Evolutionary conservation across 306 rosid species (phyloP), one percentile per base, ranked within the genome.

Genomic region (Pterocarpus santalinus): DNA sequence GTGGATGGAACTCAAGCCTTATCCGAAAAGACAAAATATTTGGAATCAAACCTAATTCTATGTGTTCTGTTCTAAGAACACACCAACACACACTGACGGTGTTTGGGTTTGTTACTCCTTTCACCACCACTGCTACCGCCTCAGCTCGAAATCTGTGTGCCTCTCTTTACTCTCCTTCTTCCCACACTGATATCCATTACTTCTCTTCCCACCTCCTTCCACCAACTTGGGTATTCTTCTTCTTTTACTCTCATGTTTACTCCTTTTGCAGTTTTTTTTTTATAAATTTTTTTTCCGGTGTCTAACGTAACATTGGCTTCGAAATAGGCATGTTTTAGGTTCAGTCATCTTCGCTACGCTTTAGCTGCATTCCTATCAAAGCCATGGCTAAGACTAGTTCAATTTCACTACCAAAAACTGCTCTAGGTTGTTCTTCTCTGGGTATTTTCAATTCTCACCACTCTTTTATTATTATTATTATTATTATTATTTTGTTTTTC

Each of bases 351-450:
- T 74, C 84, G 35, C 75, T 78, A 57, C 83, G 52, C 47, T 78
- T 82, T 56, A 74, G 79, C 75, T 84, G 73, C 56, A 13, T 73
- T 43, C 78, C 88, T 46, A 77, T 91, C 84, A 88, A 73, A 83
- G 90, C 92, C 65, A 91, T 95, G 97, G 90, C 97, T 22, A 78
- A 89, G 8, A 75, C 75, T 39, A 86, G 85, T 30, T 43, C 88
- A 6, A 7, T 81, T 43, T 60, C 89, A 28, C 49, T 34, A 15
- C 63, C 90, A 13, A 64, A 79, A 70, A 5, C 63, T 55, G 69
- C 82, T 47, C 71, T 82, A 67, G 72, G 81, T 43, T 78, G 85
- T 28, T 53, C 84, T 72, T 51, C 86, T 75, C 63, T 87, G 13
- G 91, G 95, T 92, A 81, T 36, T 77, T 58, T 41, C 15, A 3